phyloP scores from a whole-genome alignment of 495 filamentous ascomycete species.

The Penicillium waksmanii region DNA sequence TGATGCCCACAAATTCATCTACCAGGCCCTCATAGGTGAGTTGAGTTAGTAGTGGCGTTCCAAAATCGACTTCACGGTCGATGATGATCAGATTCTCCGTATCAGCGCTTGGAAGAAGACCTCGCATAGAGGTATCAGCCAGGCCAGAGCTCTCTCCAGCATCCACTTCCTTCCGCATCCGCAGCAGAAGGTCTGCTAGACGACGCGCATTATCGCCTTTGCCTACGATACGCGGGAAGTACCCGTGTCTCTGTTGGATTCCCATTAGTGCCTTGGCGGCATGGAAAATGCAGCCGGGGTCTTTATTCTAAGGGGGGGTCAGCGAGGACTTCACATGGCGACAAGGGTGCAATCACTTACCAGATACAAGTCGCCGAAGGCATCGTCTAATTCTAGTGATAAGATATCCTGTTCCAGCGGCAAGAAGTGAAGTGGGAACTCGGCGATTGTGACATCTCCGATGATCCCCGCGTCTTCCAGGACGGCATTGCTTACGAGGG shows the following conservation, averaged over 20 bases:
- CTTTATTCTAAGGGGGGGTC: constrained; percentile 64
- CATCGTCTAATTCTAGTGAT: constrained; percentile 85
- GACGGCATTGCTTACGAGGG: constrained; percentile 86
- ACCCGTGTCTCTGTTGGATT: constrained; percentile 86
- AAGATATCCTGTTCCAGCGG: constrained; percentile 89
- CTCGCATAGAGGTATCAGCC: constrained; percentile 61
- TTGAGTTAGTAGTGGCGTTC: constrained; percentile 88
- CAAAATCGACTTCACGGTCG: constrained; percentile 92
- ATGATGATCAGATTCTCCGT: constrained; percentile 93
- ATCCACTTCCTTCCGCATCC: constrained; percentile 89
- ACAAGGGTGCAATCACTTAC: constrained; percentile 41
- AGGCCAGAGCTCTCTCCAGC: constrained; percentile 71
- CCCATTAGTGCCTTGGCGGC: constrained; percentile 93
- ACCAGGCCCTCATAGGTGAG: constrained; percentile 96
- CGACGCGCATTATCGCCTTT: constrained; percentile 93
- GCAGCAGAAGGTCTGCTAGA: constrained; percentile 83
- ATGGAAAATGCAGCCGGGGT: constrained; percentile 85
- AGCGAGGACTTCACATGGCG: not conserved
- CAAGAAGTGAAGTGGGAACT: constrained; percentile 86
- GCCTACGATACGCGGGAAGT: constrained; percentile 93
- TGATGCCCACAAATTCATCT: constrained; percentile 90
- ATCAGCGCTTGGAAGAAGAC: constrained; percentile 78
- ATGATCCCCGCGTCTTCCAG: constrained; percentile 92
- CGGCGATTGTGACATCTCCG: constrained; percentile 86
- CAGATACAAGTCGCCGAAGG: constrained; percentile 86